A percentile compares a stretch with the other conserved stretches of the same genome.
Evolutionary conservation across 2,329 filamentous ascomycete species (phyloP).

Genomic region (Stemphylium beticola): DNA sequence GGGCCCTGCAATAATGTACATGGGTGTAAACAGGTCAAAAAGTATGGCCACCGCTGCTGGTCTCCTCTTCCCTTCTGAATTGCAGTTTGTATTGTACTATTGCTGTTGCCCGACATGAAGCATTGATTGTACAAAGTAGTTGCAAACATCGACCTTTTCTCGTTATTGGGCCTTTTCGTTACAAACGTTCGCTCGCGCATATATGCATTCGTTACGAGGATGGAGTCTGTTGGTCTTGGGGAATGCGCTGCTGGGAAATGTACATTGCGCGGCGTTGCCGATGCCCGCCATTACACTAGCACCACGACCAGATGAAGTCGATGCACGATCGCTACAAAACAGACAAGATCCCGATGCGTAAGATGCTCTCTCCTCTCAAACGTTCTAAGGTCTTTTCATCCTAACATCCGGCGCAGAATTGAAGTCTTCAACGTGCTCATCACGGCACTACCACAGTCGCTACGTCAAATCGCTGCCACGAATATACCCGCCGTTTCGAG

Average conservation of each 20-base stretch:
- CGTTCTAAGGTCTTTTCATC: background rate
- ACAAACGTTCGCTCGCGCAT: conserved; percentile 22
- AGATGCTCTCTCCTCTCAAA: conserved; percentile 9
- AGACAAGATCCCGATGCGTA: conserved; percentile 43
- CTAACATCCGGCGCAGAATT: conserved; percentile 30
- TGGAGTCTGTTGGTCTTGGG: conserved; percentile 20
- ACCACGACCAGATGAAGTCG: conserved; percentile 20
- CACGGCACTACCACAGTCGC: conserved; percentile 43
- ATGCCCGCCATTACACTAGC: conserved; percentile 38
- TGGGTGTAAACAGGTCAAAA: conserved; percentile 25
- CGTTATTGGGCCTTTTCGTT: conserved; percentile 10
- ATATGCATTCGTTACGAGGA: conserved; percentile 37
- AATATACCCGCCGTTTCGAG: conserved; percentile 45
- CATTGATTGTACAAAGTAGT: conserved; percentile 14
- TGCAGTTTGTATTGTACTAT: background rate
- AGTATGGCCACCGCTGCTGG: conserved; percentile 17
- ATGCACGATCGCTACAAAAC: conserved; percentile 16
- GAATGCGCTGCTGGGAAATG: conserved; percentile 14
- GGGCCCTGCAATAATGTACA: conserved; percentile 12
- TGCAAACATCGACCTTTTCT: conserved; percentile 7
- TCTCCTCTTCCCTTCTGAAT: conserved; percentile 3
- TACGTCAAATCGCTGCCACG: conserved; percentile 45
- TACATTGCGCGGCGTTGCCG: conserved; percentile 18
- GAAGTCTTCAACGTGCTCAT: conserved; percentile 43
- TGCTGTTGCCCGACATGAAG: conserved; percentile 18